Evolutionary conservation across 169 alveolate species (phyloP), one percentile per base, ranked within the genome.

Genomic region (Plasmodium vivax): DNA sequence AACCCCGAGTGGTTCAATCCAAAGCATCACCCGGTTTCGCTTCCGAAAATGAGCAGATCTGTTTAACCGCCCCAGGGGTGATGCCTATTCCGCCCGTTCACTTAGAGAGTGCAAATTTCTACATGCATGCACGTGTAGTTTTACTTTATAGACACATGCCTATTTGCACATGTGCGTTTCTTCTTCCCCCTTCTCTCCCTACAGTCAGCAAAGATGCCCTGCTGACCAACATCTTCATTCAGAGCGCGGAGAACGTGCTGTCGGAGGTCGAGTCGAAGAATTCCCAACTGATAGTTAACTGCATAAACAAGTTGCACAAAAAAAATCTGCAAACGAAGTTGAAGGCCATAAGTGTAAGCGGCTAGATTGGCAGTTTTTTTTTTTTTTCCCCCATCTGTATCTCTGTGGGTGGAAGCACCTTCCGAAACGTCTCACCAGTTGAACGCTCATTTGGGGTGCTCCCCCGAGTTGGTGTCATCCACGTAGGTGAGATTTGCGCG

Each of bases 251-350:
- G 32, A 71, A 71, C 41, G 51, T 9, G 8, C 34, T 90, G 14
- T 62, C 45, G 12, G 90, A 90, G 19, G 14, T 80, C 14, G 94
- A 90, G 27, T 90, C 91, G 14, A 45, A 90, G 14, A 38, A 90
- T 41, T 80, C 91, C 34, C 90, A 62, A 10, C 38, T 90, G 2
- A 81, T 90, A 8, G 90, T 81, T 36, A 90, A 90, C 45, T 90
- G 94, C 34, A 90, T 90, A 43, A 90, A 81, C 74, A 90, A 80
- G 68, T 54, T 90, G 74, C 88, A 58, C 32, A 90, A 90, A 16
- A 90, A 90, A 38, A 90, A 80, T 80, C 74, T 90, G 1, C 94
- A 90, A 62, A 90, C 94, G 0, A 90, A 90, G 41, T 71, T 90
- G 68, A 90, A 90, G 43, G 90, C 90, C 5, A 36, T 90, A 90